Percentiles rank a stretch among this genome's conserved stretches.
Conservation (phyloP, 2,329 filamentous ascomycete species). For the Fonsecaea pedrosoi region DNA sequence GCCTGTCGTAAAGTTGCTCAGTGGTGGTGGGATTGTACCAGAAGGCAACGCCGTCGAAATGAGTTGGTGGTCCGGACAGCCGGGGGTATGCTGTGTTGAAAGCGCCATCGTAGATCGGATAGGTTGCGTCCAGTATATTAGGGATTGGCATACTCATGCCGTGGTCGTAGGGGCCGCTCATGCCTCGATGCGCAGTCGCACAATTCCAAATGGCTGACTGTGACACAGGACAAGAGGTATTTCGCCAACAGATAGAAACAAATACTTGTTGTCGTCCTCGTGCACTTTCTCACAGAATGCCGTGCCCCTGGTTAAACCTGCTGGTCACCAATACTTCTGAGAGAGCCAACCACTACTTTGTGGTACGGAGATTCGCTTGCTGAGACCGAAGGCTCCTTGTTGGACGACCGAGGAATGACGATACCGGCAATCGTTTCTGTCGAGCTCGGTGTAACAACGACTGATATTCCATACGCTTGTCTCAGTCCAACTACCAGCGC, state of each 20-base stretch:
- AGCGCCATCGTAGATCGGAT: constrained; percentile 38
- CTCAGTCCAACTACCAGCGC: constrained; percentile 12
- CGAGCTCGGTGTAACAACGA: constrained; percentile 23
- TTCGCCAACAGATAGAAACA: constrained; percentile 6
- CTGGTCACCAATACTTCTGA: constrained; percentile 2
- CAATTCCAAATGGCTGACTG: constrained; percentile 14
- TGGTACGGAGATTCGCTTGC: constrained; percentile 4
- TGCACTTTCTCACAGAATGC: not conserved
- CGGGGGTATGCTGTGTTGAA: constrained; percentile 40
- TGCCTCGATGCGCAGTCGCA: constrained; percentile 26
- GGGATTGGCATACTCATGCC: constrained; percentile 36
- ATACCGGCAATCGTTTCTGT: constrained; percentile 5
- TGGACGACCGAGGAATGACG: constrained; percentile 8
- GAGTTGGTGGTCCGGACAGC: constrained; percentile 40
- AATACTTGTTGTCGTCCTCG: constrained; percentile 1
- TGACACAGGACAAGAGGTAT: constrained; percentile 17
- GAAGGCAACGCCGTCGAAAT: constrained; percentile 52
- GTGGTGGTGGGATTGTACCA: constrained; percentile 50
- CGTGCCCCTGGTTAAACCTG: constrained; percentile 12
- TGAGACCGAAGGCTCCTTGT: constrained; percentile 1
- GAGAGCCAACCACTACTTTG: constrained; percentile 12
- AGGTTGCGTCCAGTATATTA: constrained; percentile 35
- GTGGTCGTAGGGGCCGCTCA: constrained; percentile 39
- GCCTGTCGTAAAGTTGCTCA: constrained; percentile 44
- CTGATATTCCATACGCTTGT: constrained; percentile 17